Base-by-base conservation (phyloP, 2,329 filamentous ascomycete genomes). In the Stachybotrys chartarum region DNA sequence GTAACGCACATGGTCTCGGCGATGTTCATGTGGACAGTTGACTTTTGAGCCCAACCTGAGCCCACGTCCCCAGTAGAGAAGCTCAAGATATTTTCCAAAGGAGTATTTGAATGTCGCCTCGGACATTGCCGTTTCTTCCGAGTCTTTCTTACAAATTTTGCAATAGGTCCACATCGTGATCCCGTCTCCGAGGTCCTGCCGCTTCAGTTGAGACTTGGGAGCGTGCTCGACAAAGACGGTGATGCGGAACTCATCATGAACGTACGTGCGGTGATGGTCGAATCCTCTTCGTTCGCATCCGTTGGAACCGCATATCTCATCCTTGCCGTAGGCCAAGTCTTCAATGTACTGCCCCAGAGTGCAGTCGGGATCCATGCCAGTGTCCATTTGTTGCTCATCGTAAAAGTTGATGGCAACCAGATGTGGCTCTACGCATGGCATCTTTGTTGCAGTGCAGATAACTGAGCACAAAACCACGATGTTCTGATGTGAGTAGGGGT, bases 101-200 rank as follows among this genome's bases (percentile, higher is more conserved):
- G 94, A 99, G 69, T 99, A 99, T 69, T 95, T 97, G 89, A 91
- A 99, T 0, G 92, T 95, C 64, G 85, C 91, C 55, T 91, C 86
- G 1, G 93, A 97, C 91, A 99, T 97, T 35, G 87, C 86, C 61
- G 90, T 88, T 51, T 92, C 86, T 45, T 91, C 89, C 0, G 93
- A 96, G 68, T 97, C 92, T 61, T 90, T 90, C 53, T 90, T 87
- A 70, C 95, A 99, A 32, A 90, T 80, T 64, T 96, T 94, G 75
- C 94, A 99, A 63, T 88, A 91, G 61, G 91, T 97, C 95, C 95
- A 99, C 91, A 99, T 97, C 56, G 92, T 82, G 55, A 99, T 96
- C 3, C 86, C 88, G 48, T 76, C 74, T 47, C 71, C 71, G 54
- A 67, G 68, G 83, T 71, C 86, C 32, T 70, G 63, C 17, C 58